Evolutionary conservation across 2,329 filamentous ascomycete species (phyloP), one percentile per base, ranked within the genome.

Genomic region (Huntiella omanensis): DNA sequence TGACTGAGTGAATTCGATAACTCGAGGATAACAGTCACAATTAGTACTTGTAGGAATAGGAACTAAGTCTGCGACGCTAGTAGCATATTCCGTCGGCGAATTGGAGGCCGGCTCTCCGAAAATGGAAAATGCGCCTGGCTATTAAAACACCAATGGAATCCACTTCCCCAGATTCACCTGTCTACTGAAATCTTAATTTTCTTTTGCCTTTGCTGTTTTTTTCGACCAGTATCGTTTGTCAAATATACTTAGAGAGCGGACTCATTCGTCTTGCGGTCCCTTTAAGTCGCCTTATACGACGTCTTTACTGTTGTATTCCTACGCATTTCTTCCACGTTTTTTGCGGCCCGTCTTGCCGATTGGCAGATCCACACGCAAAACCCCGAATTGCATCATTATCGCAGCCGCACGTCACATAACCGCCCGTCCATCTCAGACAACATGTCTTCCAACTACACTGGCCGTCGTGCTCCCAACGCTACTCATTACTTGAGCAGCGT

Each of bases 401-500:
- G 6, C 22, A 28, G 28, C 22, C 41, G 28, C 32, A 11, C 16
- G 6, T 33, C 22, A 16, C 8, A 28, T 6, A 17, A 5, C 19
- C 16, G 22, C 35, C 15, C 28, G 12, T 17, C 40, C 28, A 15
- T 32, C 7, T 13, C 22, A 33, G 15, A 32, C 38, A 47, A 37
- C 47, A 86, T 86, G 81, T 76, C 68, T 59, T 86, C 46, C n/a
- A 34, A 47, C 41, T 43, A 77, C 71, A 77, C 72, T 62, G 80
- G 78, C 58, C 80, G 84, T 52, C 77, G 81, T 58, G 82, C 75
- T 55, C 80, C 83, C 57, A 93, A 93, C 62, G 83, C 94, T 64
- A 86, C 85, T 58, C 80, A 86, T 58, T 93, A 91, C 66, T 71
- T 95, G 53, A 80, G 83, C 56, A 81, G 87, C 54, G 70, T 95